A percentile compares a stretch with the other conserved stretches of the same genome.
phyloP scores from a whole-genome alignment of 169 alveolate species.

The Plasmodium cynomolgi region DNA sequence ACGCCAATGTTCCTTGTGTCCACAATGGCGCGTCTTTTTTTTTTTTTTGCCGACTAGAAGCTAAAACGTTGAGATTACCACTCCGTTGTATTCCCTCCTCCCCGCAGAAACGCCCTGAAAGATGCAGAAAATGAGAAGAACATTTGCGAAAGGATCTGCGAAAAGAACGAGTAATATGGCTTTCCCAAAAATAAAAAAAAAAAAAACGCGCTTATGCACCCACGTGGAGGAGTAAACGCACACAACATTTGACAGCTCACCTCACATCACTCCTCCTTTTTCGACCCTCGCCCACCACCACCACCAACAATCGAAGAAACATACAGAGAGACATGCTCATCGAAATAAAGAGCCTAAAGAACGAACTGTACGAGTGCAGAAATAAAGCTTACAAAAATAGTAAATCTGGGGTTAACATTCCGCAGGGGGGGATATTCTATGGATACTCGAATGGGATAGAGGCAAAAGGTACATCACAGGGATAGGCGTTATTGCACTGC shows the following conservation, averaged over 20 bases:
- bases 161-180: slow-evolving; percentile 29
- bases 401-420: background rate
- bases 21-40: background rate
- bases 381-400: slow-evolving; percentile 18
- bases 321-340: slow-evolving; percentile 17
- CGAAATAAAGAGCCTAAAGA: slow-evolving; percentile 59
- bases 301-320: slow-evolving; percentile 11
- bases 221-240: background rate
- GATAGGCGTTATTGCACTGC: background rate
- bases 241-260: background rate
- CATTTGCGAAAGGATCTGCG: slow-evolving; percentile 45
- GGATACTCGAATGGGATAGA: background rate
- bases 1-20: background rate
- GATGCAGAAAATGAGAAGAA: slow-evolving; percentile 64
- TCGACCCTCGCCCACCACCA: background rate
- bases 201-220: background rate
- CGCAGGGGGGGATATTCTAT: slow-evolving; percentile 4
- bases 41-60: background rate
- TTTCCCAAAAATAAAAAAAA: background rate
- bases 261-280: background rate
- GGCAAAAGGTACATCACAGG: background rate
- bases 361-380: slow-evolving; percentile 62
- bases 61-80: background rate
- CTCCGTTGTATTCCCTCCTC: background rate
- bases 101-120: slow-evolving; percentile 18